Percentiles rank a stretch among this genome's conserved stretches.
These are phyloP conservation scores for Mallotus nudiflorus DNA, from an alignment of 345 rosid species.

Conservation along the genomic window DNA sequence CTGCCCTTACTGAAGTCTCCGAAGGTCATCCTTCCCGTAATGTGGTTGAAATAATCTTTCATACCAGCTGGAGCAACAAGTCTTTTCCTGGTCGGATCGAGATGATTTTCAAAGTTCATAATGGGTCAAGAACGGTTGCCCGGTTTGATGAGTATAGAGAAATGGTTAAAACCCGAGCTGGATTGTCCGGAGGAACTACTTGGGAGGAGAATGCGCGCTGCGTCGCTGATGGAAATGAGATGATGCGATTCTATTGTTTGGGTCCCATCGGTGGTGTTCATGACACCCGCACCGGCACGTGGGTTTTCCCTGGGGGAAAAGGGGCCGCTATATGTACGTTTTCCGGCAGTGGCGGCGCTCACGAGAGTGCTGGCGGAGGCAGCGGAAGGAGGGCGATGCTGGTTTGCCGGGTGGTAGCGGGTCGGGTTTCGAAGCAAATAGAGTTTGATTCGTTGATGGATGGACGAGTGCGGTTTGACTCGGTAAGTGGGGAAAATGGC, in stretches of 20 bases:
- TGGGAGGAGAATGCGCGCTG: constrained; percentile 81
- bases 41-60: constrained; percentile 93
- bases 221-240: constrained; percentile 92
- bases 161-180: constrained; percentile 56
- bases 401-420: constrained; percentile 90
- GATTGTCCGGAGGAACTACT: constrained; percentile 27
- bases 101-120: constrained; percentile 87
- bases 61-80: constrained; percentile 86
- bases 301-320: constrained; percentile 58
- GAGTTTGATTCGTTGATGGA: constrained; percentile 49
- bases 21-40: constrained; percentile 89
- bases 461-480: constrained; percentile 62
- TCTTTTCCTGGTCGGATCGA: constrained; percentile 77
- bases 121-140: constrained; percentile 59
- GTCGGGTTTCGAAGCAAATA: constrained; percentile 61
- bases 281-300: constrained; percentile 39
- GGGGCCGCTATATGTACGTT: constrained; percentile 69
- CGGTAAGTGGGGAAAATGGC: constrained; percentile 80
- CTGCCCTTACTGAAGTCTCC: constrained; percentile 71
- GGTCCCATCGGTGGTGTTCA: constrained; percentile 54
- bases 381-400: constrained; percentile 88
- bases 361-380: constrained; percentile 81
- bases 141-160: constrained; percentile 96
- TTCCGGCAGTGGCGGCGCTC: constrained; percentile 76
- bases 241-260: constrained; percentile 84